Conservation (phyloP, 2,329 filamentous ascomycete species). For the Penicillium aurantiogriseum region DNA sequence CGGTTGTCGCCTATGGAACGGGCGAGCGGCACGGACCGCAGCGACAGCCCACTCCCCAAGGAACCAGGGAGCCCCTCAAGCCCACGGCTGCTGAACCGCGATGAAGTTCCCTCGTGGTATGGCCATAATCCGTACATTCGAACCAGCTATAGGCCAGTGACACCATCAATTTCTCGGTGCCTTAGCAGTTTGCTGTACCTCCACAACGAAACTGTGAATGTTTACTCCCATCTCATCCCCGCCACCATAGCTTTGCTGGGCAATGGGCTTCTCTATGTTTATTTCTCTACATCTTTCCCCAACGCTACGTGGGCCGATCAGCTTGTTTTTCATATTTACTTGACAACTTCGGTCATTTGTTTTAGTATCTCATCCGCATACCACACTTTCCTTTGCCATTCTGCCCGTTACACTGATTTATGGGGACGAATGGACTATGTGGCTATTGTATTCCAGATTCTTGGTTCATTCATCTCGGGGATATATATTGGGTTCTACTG, state of each 20-base stretch:
- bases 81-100: not conserved
- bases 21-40: not conserved
- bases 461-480: slow-evolving; percentile 37
- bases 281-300: slow-evolving; percentile 13
- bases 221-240: slow-evolving; percentile 28
- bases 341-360: slow-evolving; percentile 13
- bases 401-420: slow-evolving; percentile 20
- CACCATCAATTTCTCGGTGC: not conserved
- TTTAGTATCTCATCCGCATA: slow-evolving; percentile 27
- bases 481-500: slow-evolving; percentile 40
- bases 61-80: not conserved
- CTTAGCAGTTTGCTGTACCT: slow-evolving; percentile 12
- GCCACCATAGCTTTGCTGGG: slow-evolving; percentile 19
- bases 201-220: slow-evolving; percentile 24
- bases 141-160: not conserved
- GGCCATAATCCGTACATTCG: not conserved
- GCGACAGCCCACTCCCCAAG: not conserved
- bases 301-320: slow-evolving; percentile 14
- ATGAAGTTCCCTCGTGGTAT: not conserved
- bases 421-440: slow-evolving; percentile 35
- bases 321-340: slow-evolving; percentile 21
- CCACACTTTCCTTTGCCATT: slow-evolving; percentile 39
- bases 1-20: not conserved
- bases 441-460: slow-evolving; percentile 34
- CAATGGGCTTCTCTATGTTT: slow-evolving; percentile 17